Percentiles rank a stretch among this genome's conserved stretches.
Evolutionary conservation across 495 filamentous ascomycete species (phyloP).

Genomic region (Penicillium parvum): DNA sequence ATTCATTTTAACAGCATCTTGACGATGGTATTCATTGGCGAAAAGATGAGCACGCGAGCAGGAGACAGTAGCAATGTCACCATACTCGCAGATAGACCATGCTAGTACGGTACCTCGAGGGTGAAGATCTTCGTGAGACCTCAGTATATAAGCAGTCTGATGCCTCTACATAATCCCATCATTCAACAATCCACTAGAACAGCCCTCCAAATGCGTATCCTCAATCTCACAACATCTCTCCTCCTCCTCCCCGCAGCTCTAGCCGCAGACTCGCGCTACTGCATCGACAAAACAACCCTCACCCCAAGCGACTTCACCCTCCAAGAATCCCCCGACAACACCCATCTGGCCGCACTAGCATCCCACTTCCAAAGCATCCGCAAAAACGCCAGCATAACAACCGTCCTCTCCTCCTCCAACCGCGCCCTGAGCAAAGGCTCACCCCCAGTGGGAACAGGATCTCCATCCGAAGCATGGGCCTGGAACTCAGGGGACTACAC

Average conservation of each 20-base stretch:
- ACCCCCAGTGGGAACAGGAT: conserved; percentile 14
- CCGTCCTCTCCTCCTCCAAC: conserved; percentile 33
- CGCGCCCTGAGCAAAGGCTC: conserved; percentile 25
- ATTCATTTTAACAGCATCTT: neutral
- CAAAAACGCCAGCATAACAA: conserved; percentile 25
- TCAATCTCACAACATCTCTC: no score
- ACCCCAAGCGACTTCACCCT: conserved; percentile 8
- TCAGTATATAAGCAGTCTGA: no score
- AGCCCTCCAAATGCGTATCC: no score
- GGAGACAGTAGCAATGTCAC: no score
- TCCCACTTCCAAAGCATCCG: conserved; percentile 13
- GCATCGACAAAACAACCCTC: conserved; percentile 1
- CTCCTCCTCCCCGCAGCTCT: neutral
- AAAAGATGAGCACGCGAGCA: no score
- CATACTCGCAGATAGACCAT: no score
- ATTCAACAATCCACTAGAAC: no score
- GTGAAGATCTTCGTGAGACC: no score
- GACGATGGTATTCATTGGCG: neutral
- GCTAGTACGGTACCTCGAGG: no score
- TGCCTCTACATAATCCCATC: no score
- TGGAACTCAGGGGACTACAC: conserved; percentile 30
- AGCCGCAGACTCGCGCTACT: conserved; percentile 4
- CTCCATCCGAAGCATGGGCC: conserved; percentile 22
- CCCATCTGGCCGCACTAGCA: conserved; percentile 12
- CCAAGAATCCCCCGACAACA: conserved; percentile 13